A percentile compares a stretch with the other conserved stretches of the same genome.
Evolutionary conservation across 2,329 filamentous ascomycete species (phyloP).

Genomic region (Aureobasidium sp.): DNA sequence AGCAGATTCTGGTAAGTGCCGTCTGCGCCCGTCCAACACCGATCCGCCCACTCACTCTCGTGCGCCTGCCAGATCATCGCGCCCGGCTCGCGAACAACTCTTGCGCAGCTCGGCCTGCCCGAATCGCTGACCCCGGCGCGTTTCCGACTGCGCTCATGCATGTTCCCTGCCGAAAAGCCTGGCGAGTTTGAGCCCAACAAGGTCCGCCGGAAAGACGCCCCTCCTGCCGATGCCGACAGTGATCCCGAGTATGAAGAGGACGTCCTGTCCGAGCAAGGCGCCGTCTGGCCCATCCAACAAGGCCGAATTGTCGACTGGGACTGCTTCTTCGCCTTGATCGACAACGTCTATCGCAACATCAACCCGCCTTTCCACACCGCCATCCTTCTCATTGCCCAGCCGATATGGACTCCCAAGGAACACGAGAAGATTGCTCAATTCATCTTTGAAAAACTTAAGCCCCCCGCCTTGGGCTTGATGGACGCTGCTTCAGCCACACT

Average conservation of each 20-base stretch:
- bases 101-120: conserved; percentile 81
- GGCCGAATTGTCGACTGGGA: conserved; percentile 85
- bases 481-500: conserved; percentile 77
- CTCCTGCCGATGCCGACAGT: conserved; percentile 41
- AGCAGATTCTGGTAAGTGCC: conserved; percentile 34
- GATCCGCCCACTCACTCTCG: not conserved
- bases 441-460: conserved; percentile 95
- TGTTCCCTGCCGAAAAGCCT: conserved; percentile 73
- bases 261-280: conserved; percentile 76
- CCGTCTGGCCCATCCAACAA: conserved; percentile 74
- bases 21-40: too few relatives aligned
- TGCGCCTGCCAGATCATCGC: conserved; percentile 51
- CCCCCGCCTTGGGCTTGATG: conserved; percentile 82
- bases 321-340: conserved; percentile 86
- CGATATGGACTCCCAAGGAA: conserved; percentile 82
- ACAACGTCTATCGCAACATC: conserved; percentile 81
- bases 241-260: conserved; percentile 76
- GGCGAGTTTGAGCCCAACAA: conserved; percentile 77
- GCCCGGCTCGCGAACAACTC: conserved; percentile 78
- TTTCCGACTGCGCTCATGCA: conserved; percentile 79
- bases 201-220: conserved; percentile 48
- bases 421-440: conserved; percentile 85
- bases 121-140: conserved; percentile 89
- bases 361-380: conserved; percentile 91
- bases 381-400: conserved; percentile 81